Percentiles rank a stretch among this genome's conserved stretches.
These are phyloP conservation scores for Prosopis cineraria DNA, from an alignment of 306 rosid species.

Conservation along the genomic window DNA sequence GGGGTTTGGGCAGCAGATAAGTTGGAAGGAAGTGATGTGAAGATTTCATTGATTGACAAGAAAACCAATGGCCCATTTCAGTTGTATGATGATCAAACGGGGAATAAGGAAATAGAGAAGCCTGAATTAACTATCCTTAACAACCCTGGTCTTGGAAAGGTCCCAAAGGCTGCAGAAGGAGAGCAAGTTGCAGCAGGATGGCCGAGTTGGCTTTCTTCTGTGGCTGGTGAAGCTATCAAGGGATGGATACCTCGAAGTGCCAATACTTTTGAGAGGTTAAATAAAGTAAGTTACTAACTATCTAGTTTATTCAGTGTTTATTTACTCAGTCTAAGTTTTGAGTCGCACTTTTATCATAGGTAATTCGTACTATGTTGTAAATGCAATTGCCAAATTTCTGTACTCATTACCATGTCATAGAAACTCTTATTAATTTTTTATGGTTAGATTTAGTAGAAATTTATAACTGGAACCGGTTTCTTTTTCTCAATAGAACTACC, in stretches of 20 bases:
- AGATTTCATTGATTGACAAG: slow-evolving; percentile 59
- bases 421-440: neutral
- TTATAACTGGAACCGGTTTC: neutral
- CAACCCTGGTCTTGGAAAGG: slow-evolving; percentile 61
- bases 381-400: neutral
- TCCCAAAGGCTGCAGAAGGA: slow-evolving; percentile 68
- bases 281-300: slow-evolving; percentile 59
- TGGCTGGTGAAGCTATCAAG: slow-evolving; percentile 82
- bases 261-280: slow-evolving; percentile 78
- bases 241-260: slow-evolving; percentile 94
- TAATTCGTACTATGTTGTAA: neutral
- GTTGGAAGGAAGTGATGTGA: slow-evolving; percentile 47
- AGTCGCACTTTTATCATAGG: neutral
- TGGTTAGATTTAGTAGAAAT: neutral
- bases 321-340: slow-evolving; percentile 25
- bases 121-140: slow-evolving; percentile 40
- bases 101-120: slow-evolving; percentile 53
- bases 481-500: neutral
- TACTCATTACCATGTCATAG: slow-evolving; percentile 9
- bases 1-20: slow-evolving; percentile 48
- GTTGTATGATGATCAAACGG: slow-evolving; percentile 53
- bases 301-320: slow-evolving; percentile 6
- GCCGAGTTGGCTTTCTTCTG: slow-evolving; percentile 93
- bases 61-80: slow-evolving; percentile 54
- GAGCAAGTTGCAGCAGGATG: slow-evolving; percentile 96